phyloP scores from a whole-genome alignment of 331 rosid species.

The Rhamnella rubrinervis region DNA sequence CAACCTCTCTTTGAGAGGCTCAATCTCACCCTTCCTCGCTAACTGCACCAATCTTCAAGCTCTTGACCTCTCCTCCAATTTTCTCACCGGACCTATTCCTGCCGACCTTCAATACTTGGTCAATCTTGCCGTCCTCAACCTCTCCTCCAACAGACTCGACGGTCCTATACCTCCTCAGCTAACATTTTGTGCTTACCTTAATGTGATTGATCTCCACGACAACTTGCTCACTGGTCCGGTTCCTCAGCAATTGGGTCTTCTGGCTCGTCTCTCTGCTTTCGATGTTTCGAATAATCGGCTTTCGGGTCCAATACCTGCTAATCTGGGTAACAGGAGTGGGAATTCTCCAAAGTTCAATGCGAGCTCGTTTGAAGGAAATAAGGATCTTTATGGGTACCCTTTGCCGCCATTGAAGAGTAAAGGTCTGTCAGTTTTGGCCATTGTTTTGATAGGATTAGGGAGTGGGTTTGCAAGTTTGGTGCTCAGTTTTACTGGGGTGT shows the following conservation, averaged over 20 bases:
- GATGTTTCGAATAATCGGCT: conserved; percentile 83
- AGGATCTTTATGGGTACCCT: conserved; percentile 94
- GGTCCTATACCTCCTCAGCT: conserved; percentile 82
- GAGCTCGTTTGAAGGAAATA: conserved; percentile 66
- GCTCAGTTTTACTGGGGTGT: conserved; percentile 87
- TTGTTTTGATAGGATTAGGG: conserved; percentile 93
- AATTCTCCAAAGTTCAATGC: conserved; percentile 73
- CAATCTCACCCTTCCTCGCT: conserved; percentile 71
- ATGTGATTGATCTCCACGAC: conserved; percentile 82
- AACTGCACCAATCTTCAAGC: conserved; percentile 93
- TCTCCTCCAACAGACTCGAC: conserved; percentile 62
- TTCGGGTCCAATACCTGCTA: conserved; percentile 75
- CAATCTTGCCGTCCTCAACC: conserved; percentile 85
- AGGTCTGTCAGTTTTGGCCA: conserved; percentile 75
- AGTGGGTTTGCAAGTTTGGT: conserved; percentile 88
- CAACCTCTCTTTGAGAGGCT: conserved; percentile 60
- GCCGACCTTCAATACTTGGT: conserved; percentile 71
- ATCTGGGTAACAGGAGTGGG: conserved; percentile 61
- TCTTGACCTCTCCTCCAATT: conserved; percentile 86
- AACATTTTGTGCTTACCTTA: conserved; percentile 86
- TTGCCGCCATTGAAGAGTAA: conserved; percentile 56
- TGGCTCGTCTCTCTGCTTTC: conserved; percentile 72
- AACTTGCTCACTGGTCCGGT: conserved; percentile 69
- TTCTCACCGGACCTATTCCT: conserved; percentile 73
- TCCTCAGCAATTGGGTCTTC: conserved; percentile 84